Evolutionary conservation across 2,329 filamentous ascomycete species (phyloP).

Genomic region (Coniochaeta hoffmannii): DNA sequence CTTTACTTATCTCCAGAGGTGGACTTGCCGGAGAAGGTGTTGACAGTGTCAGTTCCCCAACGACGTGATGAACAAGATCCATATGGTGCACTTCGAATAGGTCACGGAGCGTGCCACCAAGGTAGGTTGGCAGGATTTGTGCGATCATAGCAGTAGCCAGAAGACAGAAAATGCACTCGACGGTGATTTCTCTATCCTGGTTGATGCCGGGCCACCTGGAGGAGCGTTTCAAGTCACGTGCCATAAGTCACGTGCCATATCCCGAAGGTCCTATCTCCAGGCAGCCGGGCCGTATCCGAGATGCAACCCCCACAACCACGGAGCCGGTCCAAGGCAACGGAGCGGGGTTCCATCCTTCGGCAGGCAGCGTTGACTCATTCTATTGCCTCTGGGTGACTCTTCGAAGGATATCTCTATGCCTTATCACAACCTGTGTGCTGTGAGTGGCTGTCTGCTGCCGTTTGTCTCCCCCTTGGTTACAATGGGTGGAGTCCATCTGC

Average conservation of each 20-base stretch:
- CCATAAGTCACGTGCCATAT: neutral
- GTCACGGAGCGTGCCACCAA: neutral
- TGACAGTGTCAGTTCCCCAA: neutral
- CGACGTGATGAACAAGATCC: neutral
- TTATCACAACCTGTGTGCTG: neutral
- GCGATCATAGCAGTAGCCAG: neutral
- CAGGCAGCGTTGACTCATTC: neutral
- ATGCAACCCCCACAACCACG: neutral
- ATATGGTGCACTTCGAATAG: neutral
- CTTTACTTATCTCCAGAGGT: neutral
- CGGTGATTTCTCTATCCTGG: neutral
- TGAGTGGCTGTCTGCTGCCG: neutral
- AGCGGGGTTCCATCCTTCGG: conserved; percentile 1
- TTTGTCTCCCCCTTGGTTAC: neutral
- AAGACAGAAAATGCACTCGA: neutral
- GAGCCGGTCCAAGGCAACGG: neutral
- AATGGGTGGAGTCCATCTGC: neutral
- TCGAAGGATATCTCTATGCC: neutral
- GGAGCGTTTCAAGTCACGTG: neutral
- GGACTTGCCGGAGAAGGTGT: neutral
- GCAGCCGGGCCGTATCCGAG: neutral
- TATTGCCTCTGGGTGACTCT: neutral
- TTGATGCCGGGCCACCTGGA: too few species aligned
- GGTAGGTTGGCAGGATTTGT: neutral
- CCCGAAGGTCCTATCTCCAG: neutral